Conservation (phyloP, 306 rosid genomes). For the Mucuna pruriens region DNA sequence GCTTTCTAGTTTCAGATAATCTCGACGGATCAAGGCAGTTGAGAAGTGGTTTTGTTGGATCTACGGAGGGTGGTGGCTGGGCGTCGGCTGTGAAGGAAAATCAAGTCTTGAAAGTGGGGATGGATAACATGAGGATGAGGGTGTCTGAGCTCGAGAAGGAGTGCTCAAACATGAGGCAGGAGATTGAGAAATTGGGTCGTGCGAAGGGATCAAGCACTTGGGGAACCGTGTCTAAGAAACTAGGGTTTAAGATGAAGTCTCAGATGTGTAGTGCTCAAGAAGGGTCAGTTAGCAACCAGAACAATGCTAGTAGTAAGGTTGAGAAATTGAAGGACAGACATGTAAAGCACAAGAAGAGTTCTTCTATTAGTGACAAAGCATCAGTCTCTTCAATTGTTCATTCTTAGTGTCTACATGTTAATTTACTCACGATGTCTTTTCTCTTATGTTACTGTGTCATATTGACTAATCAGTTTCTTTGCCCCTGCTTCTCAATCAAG, state of each 20-base stretch:
- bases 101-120: constrained; percentile 95
- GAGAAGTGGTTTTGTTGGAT: constrained; percentile 77
- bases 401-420: constrained; percentile 24
- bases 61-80: constrained; percentile 95
- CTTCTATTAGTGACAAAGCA: constrained; percentile 61
- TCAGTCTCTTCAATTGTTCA: constrained; percentile 34
- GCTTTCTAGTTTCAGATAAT: constrained; percentile 91
- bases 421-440: constrained; percentile 5
- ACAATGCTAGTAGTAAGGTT: constrained; percentile 53
- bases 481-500: constrained; percentile 35
- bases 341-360: constrained; percentile 64
- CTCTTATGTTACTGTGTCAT: constrained; percentile 26
- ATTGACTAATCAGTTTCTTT: constrained; percentile 38
- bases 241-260: constrained; percentile 89
- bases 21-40: constrained; percentile 89
- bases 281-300: constrained; percentile 85
- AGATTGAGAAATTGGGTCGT: constrained; percentile 84
- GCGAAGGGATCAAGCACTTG: constrained; percentile 70
- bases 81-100: constrained; percentile 92
- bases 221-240: constrained; percentile 87
- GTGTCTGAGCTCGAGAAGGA: constrained; percentile 98
- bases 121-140: constrained; percentile 97
- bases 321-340: constrained; percentile 85
- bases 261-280: constrained; percentile 99
- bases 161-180: constrained; percentile 94